phyloP scores from a whole-genome alignment of 2,329 filamentous ascomycete genomes.

The Pestalotiopsis fici region DNA sequence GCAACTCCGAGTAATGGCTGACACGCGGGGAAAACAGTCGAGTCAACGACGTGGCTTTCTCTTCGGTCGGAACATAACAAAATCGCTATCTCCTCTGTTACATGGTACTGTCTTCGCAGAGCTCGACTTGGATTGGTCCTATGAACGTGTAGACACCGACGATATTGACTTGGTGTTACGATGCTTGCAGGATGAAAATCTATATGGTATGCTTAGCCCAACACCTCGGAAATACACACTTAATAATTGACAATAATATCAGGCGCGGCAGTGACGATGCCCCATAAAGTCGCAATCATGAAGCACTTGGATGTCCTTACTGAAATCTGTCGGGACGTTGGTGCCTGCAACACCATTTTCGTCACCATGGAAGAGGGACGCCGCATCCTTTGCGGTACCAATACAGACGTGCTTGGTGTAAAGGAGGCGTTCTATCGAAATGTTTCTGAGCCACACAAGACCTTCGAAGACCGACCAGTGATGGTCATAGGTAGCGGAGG shows the following conservation, averaged over 20 bases:
- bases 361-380: conserved; percentile 50
- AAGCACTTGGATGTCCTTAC: conserved; percentile 73
- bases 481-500: conserved; percentile 79
- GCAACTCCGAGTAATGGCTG: neutral
- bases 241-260: neutral
- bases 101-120: neutral
- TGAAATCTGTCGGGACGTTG: conserved; percentile 70
- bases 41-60: neutral
- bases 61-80: neutral
- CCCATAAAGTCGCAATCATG: conserved; percentile 78
- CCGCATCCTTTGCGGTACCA: conserved; percentile 67
- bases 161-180: neutral
- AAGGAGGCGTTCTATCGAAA: conserved; percentile 70
- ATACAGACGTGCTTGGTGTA: conserved; percentile 80
- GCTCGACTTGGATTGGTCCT: neutral
- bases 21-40: neutral
- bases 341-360: conserved; percentile 81
- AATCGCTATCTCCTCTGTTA: neutral
- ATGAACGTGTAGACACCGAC: neutral
- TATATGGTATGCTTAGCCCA: neutral
- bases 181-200: neutral
- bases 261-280: conserved; percentile 80
- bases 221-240: rapidly evolving
- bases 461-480: conserved; percentile 62
- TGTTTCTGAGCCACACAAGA: conserved; percentile 40